Conservation (phyloP, 352 stramenopile species). For the Globisporangium splendens region DNA sequence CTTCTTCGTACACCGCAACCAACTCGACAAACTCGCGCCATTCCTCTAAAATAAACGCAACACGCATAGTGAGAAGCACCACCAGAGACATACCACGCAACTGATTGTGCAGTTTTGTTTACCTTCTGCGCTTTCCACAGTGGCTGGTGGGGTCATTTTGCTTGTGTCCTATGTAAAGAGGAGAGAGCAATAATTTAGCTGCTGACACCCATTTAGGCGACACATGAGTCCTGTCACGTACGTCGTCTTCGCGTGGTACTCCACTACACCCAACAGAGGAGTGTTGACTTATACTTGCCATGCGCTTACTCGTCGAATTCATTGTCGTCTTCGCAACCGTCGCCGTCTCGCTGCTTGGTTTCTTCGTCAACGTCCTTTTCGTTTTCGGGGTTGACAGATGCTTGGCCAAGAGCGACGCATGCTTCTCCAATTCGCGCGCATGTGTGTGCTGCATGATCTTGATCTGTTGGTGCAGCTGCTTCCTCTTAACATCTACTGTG, state of each 20-base stretch:
- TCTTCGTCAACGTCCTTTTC: constrained; percentile 1
- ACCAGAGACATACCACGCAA: no score
- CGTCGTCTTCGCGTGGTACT: no score
- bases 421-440: constrained; percentile 35
- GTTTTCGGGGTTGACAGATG: background rate
- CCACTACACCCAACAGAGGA: no score
- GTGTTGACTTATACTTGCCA: background rate
- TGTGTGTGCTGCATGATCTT: constrained; percentile 53
- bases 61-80: no score
- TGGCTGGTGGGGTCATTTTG: background rate
- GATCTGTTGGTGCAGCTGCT: constrained; percentile 51
- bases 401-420: constrained; percentile 3
- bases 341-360: no score
- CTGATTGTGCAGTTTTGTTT: background rate
- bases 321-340: background rate
- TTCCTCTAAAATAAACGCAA: constrained; percentile 15
- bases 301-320: background rate
- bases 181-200: no score
- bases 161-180: background rate
- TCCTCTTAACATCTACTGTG: constrained; percentile 22
- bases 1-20: constrained; percentile 34
- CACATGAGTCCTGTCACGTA: no score
- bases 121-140: constrained; percentile 12
- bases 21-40: constrained; percentile 57
- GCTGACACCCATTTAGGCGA: no score